These are phyloP conservation scores for Geosmithia morbida DNA, from an alignment of 2,329 filamentous ascomycete genomes.

Conservation along the genomic window DNA sequence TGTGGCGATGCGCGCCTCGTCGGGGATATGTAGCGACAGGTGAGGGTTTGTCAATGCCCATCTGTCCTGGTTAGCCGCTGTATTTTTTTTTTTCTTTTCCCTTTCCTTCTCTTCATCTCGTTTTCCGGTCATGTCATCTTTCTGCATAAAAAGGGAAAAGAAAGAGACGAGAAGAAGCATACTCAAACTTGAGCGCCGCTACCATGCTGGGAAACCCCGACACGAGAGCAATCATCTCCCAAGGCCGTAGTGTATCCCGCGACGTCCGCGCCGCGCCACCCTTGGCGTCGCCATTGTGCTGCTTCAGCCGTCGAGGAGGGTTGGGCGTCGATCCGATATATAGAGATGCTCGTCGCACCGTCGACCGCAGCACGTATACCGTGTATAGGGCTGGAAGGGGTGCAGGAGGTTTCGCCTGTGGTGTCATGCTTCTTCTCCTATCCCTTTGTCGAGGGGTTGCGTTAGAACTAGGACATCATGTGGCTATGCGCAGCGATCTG, in stretches of 20 bases:
- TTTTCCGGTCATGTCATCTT: conserved; percentile 49
- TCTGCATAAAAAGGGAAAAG: too few species aligned
- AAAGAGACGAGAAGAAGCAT: conserved; percentile 14
- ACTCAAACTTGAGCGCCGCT: conserved; percentile 90
- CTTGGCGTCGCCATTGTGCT: conserved; percentile 76
- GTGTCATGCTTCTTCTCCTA: neutral
- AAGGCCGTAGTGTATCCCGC: conserved; percentile 55
- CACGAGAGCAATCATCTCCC: conserved; percentile 81
- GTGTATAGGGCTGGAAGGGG: conserved; percentile 82
- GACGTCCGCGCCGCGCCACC: conserved; percentile 74
- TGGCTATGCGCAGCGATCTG: neutral
- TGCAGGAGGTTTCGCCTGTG: conserved; percentile 12
- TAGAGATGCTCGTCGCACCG: conserved; percentile 51
- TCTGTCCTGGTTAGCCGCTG: conserved; percentile 26
- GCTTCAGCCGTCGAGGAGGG: conserved; percentile 67
- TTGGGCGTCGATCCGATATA: conserved; percentile 92
- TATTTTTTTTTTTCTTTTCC: neutral
- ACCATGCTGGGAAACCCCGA: conserved; percentile 80
- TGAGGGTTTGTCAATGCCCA: conserved; percentile 90
- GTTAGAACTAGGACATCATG: neutral
- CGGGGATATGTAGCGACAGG: conserved; percentile 62
- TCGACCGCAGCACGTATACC: conserved; percentile 84
- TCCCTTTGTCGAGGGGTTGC: neutral
- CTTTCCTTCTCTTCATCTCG: neutral
- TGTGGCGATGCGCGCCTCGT: conserved; percentile 41